A percentile compares a stretch with the other conserved stretches of the same genome.
Conservation (phyloP, 306 rosid genomes). For the Cucurbita moschata region DNA sequence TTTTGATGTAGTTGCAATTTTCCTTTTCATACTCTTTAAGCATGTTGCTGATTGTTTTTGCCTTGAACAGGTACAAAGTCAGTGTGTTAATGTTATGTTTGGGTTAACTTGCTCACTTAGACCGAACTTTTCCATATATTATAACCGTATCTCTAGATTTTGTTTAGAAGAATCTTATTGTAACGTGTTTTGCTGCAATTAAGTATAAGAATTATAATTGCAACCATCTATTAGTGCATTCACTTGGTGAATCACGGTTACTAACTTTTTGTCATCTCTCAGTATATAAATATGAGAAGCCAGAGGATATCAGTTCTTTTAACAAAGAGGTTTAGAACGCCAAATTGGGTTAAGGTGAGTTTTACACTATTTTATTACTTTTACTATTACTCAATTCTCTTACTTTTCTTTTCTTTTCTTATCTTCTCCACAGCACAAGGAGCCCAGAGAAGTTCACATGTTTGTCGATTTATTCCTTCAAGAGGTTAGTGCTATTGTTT, state of each 20-base stretch:
- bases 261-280: slow-evolving; percentile 14
- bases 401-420: background rate
- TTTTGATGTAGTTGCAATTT: background rate
- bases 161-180: background rate
- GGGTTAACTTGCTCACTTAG: background rate
- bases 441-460: slow-evolving; percentile 96
- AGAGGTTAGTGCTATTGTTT: slow-evolving; percentile 42
- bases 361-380: background rate
- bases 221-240: background rate
- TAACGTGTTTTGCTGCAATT: background rate
- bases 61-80: background rate
- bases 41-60: background rate
- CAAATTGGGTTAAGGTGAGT: slow-evolving; percentile 86
- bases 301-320: slow-evolving; percentile 70
- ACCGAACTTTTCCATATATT: background rate
- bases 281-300: slow-evolving; percentile 75
- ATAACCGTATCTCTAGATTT: background rate
- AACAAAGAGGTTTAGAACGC: slow-evolving; percentile 79
- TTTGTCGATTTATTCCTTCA: slow-evolving; percentile 83
- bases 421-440: slow-evolving; percentile 66
- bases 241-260: background rate
- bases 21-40: background rate
- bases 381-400: slow-evolving; percentile 5
- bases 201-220: background rate
- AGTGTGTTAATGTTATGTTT: background rate